phyloP scores from a whole-genome alignment of 257 asterid genomes.

The Solanum lycopersicoides region DNA sequence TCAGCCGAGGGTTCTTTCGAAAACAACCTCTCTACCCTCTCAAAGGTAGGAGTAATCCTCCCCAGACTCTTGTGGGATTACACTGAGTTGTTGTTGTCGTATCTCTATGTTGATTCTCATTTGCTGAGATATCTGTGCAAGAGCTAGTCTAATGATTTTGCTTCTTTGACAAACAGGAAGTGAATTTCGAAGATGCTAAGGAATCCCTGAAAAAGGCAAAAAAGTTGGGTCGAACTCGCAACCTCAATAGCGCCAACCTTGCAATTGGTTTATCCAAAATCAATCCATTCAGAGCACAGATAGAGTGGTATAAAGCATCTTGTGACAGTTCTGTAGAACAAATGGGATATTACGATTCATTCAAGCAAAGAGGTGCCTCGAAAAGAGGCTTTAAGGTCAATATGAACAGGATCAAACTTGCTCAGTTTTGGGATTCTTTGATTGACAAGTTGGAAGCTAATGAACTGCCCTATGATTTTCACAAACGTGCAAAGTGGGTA shows the following conservation, averaged over 20 bases:
- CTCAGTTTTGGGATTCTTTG: slow-evolving; percentile 55
- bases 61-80: not conserved
- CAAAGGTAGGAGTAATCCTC: not conserved
- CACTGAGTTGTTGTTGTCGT: not conserved
- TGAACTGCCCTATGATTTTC: slow-evolving; percentile 73
- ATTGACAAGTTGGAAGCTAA: slow-evolving; percentile 52
- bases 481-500: slow-evolving; percentile 54
- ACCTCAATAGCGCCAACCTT: slow-evolving; percentile 64
- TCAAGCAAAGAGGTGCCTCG: slow-evolving; percentile 58
- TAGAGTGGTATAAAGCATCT: slow-evolving; percentile 65
- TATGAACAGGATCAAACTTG: slow-evolving; percentile 45
- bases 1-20: not conserved
- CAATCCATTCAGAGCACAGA: slow-evolving; percentile 60
- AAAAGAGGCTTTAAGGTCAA: slow-evolving; percentile 41
- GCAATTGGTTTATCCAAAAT: slow-evolving; percentile 45
- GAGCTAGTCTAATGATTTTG: not conserved
- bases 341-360: slow-evolving; percentile 77
- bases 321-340: slow-evolving; percentile 66
- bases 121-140: not conserved
- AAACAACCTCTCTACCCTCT: not conserved
- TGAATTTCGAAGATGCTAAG: slow-evolving; percentile 35
- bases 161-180: slow-evolving; percentile 29
- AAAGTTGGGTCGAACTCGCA: slow-evolving; percentile 52
- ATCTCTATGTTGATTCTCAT: not conserved
- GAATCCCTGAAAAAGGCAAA: slow-evolving; percentile 50